Percentiles rank a stretch among this genome's conserved stretches.
Evolutionary conservation across 2,329 filamentous ascomycete species (phyloP).

Genomic region (Xylariaceae sp.): DNA sequence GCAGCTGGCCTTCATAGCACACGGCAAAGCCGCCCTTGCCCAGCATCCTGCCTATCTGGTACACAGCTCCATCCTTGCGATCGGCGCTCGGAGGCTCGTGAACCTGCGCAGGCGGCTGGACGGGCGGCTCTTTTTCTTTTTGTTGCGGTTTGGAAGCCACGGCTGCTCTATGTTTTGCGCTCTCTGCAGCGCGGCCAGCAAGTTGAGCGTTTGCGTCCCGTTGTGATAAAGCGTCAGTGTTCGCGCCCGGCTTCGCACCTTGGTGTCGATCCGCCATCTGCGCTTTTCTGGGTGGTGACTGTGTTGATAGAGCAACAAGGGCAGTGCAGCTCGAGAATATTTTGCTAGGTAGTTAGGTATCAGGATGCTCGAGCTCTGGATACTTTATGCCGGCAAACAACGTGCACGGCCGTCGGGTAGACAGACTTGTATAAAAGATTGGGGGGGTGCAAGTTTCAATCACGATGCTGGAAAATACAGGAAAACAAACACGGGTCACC

Average conservation of each 20-base stretch:
- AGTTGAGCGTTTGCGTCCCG: slow-evolving; percentile 58
- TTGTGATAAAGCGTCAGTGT: slow-evolving; percentile 60
- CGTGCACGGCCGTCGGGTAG: not conserved
- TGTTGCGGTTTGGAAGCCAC: slow-evolving; percentile 30
- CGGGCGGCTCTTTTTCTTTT: slow-evolving; percentile 62
- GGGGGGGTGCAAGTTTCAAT: not conserved
- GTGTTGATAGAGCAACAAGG: slow-evolving; percentile 13
- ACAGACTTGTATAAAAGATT: not conserved
- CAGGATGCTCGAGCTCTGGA: slow-evolving; percentile 7
- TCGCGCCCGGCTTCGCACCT: slow-evolving; percentile 45
- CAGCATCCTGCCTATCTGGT: slow-evolving; percentile 67
- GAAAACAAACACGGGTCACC: slow-evolving; percentile 9
- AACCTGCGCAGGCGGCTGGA: slow-evolving; percentile 57
- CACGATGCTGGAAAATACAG: not conserved
- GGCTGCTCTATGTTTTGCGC: slow-evolving; percentile 48
- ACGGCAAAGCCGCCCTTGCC: slow-evolving; percentile 81
- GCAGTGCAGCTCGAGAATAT: slow-evolving; percentile 6
- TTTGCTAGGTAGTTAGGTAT: not conserved
- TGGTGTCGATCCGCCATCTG: slow-evolving; percentile 45
- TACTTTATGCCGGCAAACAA: not conserved
- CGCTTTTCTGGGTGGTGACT: slow-evolving; percentile 9
- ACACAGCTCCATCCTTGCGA: slow-evolving; percentile 63
- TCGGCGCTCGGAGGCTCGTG: slow-evolving; percentile 62
- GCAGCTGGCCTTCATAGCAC: slow-evolving; percentile 67
- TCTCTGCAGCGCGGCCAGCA: slow-evolving; percentile 34